Percentiles rank a stretch among this genome's conserved stretches.
These are phyloP conservation scores for Cerioporus squamosus DNA, from an alignment of 1,284 basidiomycete genomes.

Conservation along the genomic window DNA sequence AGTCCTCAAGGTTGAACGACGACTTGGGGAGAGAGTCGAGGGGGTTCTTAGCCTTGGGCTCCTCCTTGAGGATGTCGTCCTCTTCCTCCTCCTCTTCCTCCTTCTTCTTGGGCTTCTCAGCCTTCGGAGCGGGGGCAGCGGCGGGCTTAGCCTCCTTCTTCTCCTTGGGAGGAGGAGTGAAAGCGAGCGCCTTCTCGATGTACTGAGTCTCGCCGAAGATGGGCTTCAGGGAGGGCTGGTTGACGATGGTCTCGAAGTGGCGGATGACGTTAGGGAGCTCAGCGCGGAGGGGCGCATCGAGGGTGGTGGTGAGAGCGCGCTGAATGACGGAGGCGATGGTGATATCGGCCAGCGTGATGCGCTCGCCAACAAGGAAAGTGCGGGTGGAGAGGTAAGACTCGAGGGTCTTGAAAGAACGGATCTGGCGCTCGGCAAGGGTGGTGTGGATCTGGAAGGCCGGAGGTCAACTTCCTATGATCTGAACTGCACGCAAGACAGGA, in stretches of 20 bases:
- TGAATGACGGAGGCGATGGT: conserved; percentile 64
- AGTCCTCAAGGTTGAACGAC: conserved; percentile 94
- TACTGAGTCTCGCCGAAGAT: conserved; percentile 68
- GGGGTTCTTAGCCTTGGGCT: conserved; percentile 91
- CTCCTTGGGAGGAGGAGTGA: conserved; percentile 76
- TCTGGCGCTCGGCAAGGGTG: conserved; percentile 52
- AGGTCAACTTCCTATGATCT: no score
- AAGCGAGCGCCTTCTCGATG: conserved; percentile 75
- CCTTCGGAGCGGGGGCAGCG: conserved; percentile 53
- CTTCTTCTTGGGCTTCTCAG: conserved; percentile 51
- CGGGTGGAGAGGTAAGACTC: conserved; percentile 77
- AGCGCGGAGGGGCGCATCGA: conserved; percentile 70
- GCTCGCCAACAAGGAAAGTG: conserved; percentile 94
- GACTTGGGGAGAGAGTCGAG: conserved; percentile 93
- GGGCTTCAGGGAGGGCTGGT: conserved; percentile 77
- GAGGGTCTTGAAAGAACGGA: conserved; percentile 65
- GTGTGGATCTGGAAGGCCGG: conserved; percentile 56
- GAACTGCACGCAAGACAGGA: conserved; percentile 4
- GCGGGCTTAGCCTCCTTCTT: conserved; percentile 55
- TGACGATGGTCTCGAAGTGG: conserved; percentile 82
- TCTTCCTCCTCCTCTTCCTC: conserved; percentile 72
- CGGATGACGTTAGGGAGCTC: conserved; percentile 83
- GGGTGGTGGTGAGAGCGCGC: conserved; percentile 49
- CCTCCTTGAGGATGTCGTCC: conserved; percentile 61
- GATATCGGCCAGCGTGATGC: conserved; percentile 93